Evolutionary conservation across 805 yeast genomes (phyloP), one percentile per base, ranked within the genome.

Genomic region (Suhomyces kilbournensis): DNA sequence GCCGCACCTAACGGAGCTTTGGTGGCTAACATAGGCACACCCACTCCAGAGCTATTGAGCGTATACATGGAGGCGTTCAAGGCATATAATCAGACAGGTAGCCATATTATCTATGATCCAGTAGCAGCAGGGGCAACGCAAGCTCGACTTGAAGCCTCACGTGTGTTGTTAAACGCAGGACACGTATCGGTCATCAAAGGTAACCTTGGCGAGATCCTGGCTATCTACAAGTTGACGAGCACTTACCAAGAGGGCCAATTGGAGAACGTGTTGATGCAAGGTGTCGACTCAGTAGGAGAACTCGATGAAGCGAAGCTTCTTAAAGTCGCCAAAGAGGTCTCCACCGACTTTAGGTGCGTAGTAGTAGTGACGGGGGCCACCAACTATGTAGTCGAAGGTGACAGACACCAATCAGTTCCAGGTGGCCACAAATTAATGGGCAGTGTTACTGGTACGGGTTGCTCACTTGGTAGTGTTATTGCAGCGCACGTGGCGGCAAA

Each of bases 121-220:
- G 97, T 91, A n/a, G 97, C 91, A 0, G 90, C 86, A 39, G 96
- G 96, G 25, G 97, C 97, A 0, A 78, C 96, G 0, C 52, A 62
- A 3, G 77, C 81, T 4, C 76, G 97, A 53, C 70, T 72, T 39
- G 60, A 67, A 3, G 72, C 83, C 15, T 79, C 84, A 48, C 65
- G 72, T 25, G 63, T 64, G 0, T 59, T 90, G 8, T 65, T 91
- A 30, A 74, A 83, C 35, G 65, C 75, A 10, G 90, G 90, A 1
- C 79, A 77, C 60, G 78, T 76, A 55, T 72, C 81, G 28, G 90
- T 87, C 25, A 84, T 91, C 57, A 90, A 92, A 66, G 97, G 97
- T 1, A 91, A 91, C 60, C 79, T 83, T 10, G 90, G 93, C n/a
- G 97, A 91, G 61, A 86, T 91, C 2, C 68, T 82, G 49, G 88